Base-by-base conservation (phyloP, 2,329 filamentous ascomycete genomes). In the Rutstroemia sp. region DNA sequence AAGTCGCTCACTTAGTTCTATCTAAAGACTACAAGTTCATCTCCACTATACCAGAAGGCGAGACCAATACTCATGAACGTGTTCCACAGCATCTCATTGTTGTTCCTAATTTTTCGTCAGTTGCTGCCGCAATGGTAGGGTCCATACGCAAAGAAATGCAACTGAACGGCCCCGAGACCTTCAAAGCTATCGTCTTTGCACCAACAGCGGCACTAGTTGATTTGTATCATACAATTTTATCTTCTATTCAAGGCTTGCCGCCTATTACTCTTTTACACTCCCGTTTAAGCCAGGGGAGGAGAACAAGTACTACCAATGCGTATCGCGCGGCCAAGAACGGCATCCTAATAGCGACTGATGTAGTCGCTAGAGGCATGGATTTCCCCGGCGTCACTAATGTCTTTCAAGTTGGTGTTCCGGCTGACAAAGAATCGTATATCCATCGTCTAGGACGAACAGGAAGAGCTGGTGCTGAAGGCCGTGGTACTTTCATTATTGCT, bases 121-220 rank as follows among this genome's bases (percentile, higher is more conserved):
- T 85, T 44, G 77, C 89, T 59, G 90, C 94, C 16, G 73, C 86
- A 2, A 70, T 97, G 19, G 78, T 94, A 54, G 92, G 97, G 71
- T 78, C 96, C 51, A 75, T 86, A 48, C 74, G 84, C 54, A 78
- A 80, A 38, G 83, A 87, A 64, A 70, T 78, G n/a, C 64, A 76
- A 30, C 73, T 74, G 23, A 69, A 73, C 19, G 65, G 61, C 2
- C 64, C 70, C 60, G 67, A 71, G 60, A 73, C 76, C 60, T 96
- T 97, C 81, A 99, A 99, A 78, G 89, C 90, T n/a, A 95, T 99
- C 58, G 76, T 96, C 44, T 99, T 96, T 75, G 87, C 92, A 70
- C 88, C 88, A 65, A 89, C 87, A 21, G 95, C 88, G 0, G 80
- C 82, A 23, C 79, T 87, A 61, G 88, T 91, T 46, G 77, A 84